phyloP scores from a whole-genome alignment of 2,329 filamentous ascomycete genomes.

The Xylaria sp. region DNA sequence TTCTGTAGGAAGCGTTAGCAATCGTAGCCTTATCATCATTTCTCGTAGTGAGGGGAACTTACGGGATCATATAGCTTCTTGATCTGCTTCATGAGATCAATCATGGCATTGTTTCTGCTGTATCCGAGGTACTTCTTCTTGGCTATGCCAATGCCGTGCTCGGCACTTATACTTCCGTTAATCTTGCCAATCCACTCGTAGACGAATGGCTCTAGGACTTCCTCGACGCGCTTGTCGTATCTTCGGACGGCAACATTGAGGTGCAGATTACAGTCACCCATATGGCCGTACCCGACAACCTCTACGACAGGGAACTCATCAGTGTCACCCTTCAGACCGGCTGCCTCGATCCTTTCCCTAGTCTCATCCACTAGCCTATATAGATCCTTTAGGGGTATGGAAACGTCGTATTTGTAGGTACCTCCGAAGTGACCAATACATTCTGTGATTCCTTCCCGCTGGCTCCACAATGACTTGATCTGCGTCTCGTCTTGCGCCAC shows the following conservation, averaged over 20 bases:
- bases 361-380: slow-evolving; percentile 90
- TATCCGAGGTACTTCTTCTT: slow-evolving; percentile 98
- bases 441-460: slow-evolving; percentile 93
- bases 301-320: slow-evolving; percentile 80
- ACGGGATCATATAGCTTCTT: slow-evolving; percentile 95
- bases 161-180: slow-evolving; percentile 92
- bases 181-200: slow-evolving; percentile 95
- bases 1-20: slow-evolving; percentile 64
- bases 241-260: slow-evolving; percentile 83
- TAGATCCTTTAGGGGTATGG: slow-evolving; percentile 85
- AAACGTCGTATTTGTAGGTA: slow-evolving; percentile 98
- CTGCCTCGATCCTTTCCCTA: slow-evolving; percentile 71
- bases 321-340: slow-evolving; percentile 78
- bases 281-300: slow-evolving; percentile 96
- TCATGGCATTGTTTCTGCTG: slow-evolving; percentile 84
- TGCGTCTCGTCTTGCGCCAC: slow-evolving; percentile 94
- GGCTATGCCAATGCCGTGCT: slow-evolving; percentile 90
- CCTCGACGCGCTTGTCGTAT: slow-evolving; percentile 88
- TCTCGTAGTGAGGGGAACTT: slow-evolving; percentile 48
- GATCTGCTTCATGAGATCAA: slow-evolving; percentile 91
- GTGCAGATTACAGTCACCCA: slow-evolving; percentile 96
- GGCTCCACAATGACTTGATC: slow-evolving; percentile 82
- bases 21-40: background rate
- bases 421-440: slow-evolving; percentile 88
- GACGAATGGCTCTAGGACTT: slow-evolving; percentile 88